Percentiles rank a stretch among this genome's conserved stretches.
Conservation (phyloP, 306 rosid genomes). For the Sesbania bispinosa region DNA sequence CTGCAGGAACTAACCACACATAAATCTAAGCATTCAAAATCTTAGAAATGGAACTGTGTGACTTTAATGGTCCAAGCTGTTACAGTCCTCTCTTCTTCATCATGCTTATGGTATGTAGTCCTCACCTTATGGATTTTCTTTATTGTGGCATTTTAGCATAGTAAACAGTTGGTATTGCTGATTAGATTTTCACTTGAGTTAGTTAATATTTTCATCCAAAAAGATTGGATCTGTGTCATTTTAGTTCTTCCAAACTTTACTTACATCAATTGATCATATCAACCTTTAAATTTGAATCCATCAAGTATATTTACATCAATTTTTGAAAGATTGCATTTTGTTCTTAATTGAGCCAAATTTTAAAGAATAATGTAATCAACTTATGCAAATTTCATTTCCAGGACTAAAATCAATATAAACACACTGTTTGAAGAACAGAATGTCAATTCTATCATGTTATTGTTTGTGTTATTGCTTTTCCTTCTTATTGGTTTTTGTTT, state of each 20-base stretch:
- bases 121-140: background rate
- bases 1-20: conserved; percentile 70
- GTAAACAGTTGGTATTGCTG: conserved; percentile 5
- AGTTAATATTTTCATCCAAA: background rate
- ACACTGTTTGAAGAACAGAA: background rate
- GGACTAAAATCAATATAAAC: background rate
- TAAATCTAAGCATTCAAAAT: conserved; percentile 53
- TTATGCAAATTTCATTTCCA: background rate
- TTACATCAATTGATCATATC: background rate
- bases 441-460: background rate
- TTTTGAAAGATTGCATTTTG: background rate
- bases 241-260: background rate
- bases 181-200: background rate
- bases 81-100: background rate
- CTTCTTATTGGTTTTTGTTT: conserved; percentile 15
- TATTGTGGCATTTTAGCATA: conserved; percentile 14
- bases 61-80: conserved; percentile 14
- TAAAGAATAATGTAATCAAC: background rate
- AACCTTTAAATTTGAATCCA: background rate
- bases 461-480: background rate
- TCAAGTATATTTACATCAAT: background rate
- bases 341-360: background rate
- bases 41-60: conserved; percentile 31
- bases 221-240: background rate
- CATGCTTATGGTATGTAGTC: conserved; percentile 5